These are phyloP conservation scores for Halophytophthora batemanensis DNA, from an alignment of 352 stramenopile species.

Conservation along the genomic window DNA sequence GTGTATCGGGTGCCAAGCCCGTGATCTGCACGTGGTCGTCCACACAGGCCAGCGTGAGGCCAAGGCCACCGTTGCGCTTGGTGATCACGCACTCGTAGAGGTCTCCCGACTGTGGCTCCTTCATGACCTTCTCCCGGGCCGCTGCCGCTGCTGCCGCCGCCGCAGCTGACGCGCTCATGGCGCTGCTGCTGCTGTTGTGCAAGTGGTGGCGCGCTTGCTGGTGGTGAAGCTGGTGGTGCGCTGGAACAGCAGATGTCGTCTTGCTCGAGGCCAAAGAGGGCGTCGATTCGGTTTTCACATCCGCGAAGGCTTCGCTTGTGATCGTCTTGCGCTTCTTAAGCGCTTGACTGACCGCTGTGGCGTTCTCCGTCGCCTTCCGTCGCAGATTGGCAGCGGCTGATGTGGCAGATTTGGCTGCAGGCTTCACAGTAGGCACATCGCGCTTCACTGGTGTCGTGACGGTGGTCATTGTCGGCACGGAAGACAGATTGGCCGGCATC, in stretches of 20 bases:
- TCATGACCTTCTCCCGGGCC: constrained; percentile 78
- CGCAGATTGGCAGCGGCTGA: constrained; percentile 11
- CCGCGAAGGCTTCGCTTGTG: constrained; percentile 38
- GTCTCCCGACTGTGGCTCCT: constrained; percentile 74
- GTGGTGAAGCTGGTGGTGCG: constrained; percentile 22
- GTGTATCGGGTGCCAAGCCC: constrained; percentile 64
- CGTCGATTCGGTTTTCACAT: constrained; percentile 30
- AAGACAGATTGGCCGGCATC: constrained; percentile 2
- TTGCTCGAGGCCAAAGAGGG: constrained; percentile 15
- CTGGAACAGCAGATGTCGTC: constrained; percentile 11
- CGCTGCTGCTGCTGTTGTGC: constrained; percentile 25
- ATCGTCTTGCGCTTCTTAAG: constrained; percentile 50
- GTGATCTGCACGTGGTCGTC: constrained; percentile 86
- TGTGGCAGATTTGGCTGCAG: constrained; percentile 8
- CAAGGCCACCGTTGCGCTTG: constrained; percentile 71
- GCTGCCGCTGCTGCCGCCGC: constrained; percentile 30
- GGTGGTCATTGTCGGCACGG: constrained; percentile 14
- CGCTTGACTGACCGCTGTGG: constrained; percentile 10
- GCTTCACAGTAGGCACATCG: constrained; percentile 23
- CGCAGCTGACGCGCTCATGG: constrained; percentile 14
- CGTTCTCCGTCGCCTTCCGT: constrained; percentile 20
- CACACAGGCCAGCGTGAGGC: constrained; percentile 73
- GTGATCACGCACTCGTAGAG: constrained; percentile 86
- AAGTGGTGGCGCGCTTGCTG: constrained; percentile 23
- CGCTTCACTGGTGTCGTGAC: constrained; percentile 28